Conservation (phyloP, 768 basidiomycete genomes). For the Gloeophyllum trabeum region DNA sequence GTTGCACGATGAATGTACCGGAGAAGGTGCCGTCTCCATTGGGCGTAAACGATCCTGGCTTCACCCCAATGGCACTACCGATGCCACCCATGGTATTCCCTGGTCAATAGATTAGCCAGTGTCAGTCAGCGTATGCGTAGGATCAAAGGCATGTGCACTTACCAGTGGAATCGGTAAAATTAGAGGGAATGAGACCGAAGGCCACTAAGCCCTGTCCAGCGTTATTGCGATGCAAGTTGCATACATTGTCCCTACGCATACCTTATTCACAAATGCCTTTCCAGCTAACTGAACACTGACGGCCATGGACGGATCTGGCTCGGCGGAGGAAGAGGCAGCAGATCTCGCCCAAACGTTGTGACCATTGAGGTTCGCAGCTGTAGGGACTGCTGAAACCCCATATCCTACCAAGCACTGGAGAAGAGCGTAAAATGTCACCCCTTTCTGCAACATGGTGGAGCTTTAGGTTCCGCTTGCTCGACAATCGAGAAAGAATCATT, state of each 20-base stretch:
- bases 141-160: conserved; percentile 5
- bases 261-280: conserved; percentile 34
- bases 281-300: conserved; percentile 16
- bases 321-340: neutral
- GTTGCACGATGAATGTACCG: conserved; percentile 43
- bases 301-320: neutral
- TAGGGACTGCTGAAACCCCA: no score
- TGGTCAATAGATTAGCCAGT: conserved; percentile 2
- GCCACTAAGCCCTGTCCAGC: conserved; percentile 37
- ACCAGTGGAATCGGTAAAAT: conserved; percentile 43
- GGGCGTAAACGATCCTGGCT: conserved; percentile 32
- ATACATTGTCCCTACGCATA: conserved; percentile 2
- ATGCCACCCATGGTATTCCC: conserved; percentile 50
- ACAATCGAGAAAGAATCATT: no score
- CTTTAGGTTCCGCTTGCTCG: no score
- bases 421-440: no score
- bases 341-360: no score
- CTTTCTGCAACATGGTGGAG: no score
- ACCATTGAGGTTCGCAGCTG: no score
- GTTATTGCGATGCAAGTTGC: neutral
- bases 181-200: conserved; percentile 50
- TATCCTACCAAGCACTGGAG: neutral
- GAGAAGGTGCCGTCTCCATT: conserved; percentile 25
- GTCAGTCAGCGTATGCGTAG: neutral
- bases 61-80: conserved; percentile 49